Evolutionary conservation across 164 flowering plant genomes (phyloP).

Genomic region (Hamamelis virginiana): DNA sequence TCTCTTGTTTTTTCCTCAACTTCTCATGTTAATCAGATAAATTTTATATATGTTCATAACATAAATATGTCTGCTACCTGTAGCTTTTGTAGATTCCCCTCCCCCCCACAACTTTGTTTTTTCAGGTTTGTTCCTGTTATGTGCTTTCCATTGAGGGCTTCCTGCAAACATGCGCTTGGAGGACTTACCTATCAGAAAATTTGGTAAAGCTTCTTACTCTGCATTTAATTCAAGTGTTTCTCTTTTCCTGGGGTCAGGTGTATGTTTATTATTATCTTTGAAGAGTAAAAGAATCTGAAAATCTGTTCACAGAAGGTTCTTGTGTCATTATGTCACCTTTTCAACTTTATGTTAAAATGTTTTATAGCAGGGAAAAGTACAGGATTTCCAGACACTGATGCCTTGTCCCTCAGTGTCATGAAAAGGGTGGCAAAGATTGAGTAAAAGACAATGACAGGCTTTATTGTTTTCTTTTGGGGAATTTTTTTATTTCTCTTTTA

Average conservation of each 20-base stretch:
- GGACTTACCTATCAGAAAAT: not conserved
- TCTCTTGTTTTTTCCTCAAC: not conserved
- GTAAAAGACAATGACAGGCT: conserved; percentile 18
- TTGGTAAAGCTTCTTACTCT: not conserved
- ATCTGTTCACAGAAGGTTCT: conserved; percentile 4
- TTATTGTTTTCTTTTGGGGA: not conserved
- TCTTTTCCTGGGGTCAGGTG: conserved; percentile 5
- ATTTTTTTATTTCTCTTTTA: too few species aligned
- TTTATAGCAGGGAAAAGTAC: conserved; percentile 15
- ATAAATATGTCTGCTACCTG: too few species aligned
- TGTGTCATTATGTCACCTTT: not conserved
- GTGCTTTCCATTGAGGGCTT: not conserved
- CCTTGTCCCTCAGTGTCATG: conserved; percentile 10
- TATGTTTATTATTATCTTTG: conserved; percentile 1
- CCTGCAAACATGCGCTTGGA: not conserved
- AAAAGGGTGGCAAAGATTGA: not conserved
- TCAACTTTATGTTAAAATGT: not conserved
- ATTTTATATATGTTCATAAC: too few species aligned
- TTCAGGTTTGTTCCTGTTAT: not conserved
- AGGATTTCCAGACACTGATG: conserved; percentile 12
- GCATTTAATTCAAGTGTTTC: not conserved
- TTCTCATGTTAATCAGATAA: not conserved
- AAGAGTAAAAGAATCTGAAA: not conserved
- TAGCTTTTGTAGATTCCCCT: too few species aligned
- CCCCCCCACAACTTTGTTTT: too few species aligned